Conservation (phyloP, 2,329 filamentous ascomycete species). For the Sphaerulina vaccinii region DNA sequence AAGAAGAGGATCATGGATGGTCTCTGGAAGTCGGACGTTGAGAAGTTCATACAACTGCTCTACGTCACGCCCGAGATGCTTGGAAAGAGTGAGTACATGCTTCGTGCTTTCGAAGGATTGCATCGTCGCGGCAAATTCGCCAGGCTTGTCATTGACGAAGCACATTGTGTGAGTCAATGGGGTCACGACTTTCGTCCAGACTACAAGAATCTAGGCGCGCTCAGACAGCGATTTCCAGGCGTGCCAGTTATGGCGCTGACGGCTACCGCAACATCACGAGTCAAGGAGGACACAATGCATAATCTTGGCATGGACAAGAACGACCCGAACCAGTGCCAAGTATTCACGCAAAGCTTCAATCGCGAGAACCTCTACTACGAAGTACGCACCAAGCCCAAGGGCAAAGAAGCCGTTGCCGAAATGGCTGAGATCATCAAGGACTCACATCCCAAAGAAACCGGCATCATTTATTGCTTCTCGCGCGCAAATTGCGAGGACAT, state of each 20-base stretch:
- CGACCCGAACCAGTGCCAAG: slow-evolving; percentile 54
- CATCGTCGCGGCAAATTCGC: slow-evolving; percentile 72
- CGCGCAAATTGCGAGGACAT: slow-evolving; percentile 78
- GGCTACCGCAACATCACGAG: slow-evolving; percentile 89
- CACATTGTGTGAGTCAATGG: slow-evolving; percentile 99
- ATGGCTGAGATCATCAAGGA: slow-evolving; percentile 67
- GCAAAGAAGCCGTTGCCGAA: slow-evolving; percentile 51
- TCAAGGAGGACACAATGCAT: slow-evolving; percentile 86
- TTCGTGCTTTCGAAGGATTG: slow-evolving; percentile 64
- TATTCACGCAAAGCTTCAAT: slow-evolving; percentile 93
- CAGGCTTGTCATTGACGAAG: slow-evolving; percentile 93
- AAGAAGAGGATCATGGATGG: slow-evolving; percentile 65
- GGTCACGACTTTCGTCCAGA: slow-evolving; percentile 96
- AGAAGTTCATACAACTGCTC: slow-evolving; percentile 77
- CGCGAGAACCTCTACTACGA: slow-evolving; percentile 92
- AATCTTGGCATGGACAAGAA: slow-evolving; percentile 74
- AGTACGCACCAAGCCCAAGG: slow-evolving; percentile 65
- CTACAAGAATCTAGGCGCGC: slow-evolving; percentile 79
- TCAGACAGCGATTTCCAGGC: slow-evolving; percentile 69
- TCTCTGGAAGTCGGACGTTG: slow-evolving; percentile 63
- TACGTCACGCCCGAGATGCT: slow-evolving; percentile 99
- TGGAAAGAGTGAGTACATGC: slow-evolving; percentile 71
- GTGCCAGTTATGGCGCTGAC: slow-evolving; percentile 94
- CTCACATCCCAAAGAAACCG: slow-evolving; percentile 69
- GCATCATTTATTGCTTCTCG: slow-evolving; percentile 92